Percentiles rank a stretch among this genome's conserved stretches.
These are phyloP conservation scores for Mikania micrantha DNA, from an alignment of 129 eudicot genomes.

Conservation along the genomic window DNA sequence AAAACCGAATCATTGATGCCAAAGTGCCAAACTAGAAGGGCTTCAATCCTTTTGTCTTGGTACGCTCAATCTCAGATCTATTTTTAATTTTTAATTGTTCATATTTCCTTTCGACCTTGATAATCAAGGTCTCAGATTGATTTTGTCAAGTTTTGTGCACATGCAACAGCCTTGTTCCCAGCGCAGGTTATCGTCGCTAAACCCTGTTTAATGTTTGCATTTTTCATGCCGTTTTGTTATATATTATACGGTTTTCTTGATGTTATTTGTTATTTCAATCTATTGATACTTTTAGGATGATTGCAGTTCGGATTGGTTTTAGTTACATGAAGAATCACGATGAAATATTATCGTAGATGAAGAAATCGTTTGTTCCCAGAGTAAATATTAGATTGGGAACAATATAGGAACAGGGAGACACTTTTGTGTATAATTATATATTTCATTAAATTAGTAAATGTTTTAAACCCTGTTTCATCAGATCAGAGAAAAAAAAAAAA, in stretches of 20 bases:
- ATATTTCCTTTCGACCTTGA: background rate
- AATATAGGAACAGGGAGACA: background rate
- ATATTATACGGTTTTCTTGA: background rate
- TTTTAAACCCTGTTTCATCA: background rate
- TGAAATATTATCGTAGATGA: background rate
- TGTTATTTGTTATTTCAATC: background rate
- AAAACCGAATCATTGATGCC: background rate
- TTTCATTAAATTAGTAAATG: background rate
- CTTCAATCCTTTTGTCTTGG: conserved; percentile 15
- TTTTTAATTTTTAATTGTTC: background rate
- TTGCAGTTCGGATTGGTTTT: background rate
- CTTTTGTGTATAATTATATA: background rate
- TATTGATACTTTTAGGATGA: background rate
- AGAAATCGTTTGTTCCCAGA: background rate
- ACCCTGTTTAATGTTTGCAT: background rate
- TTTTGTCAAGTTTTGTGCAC: background rate
- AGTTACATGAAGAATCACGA: conserved; percentile 5
- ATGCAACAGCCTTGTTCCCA: conserved; percentile 10
- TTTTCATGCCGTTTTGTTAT: background rate
- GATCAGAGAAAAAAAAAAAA: background rate
- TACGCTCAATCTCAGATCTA: conserved; percentile 28
- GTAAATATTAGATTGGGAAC: background rate
- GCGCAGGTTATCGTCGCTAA: background rate
- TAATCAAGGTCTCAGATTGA: background rate
- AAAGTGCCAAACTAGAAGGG: background rate